phyloP scores from a whole-genome alignment of 2,329 filamentous ascomycete genomes.

The Hypoxylon sp. region DNA sequence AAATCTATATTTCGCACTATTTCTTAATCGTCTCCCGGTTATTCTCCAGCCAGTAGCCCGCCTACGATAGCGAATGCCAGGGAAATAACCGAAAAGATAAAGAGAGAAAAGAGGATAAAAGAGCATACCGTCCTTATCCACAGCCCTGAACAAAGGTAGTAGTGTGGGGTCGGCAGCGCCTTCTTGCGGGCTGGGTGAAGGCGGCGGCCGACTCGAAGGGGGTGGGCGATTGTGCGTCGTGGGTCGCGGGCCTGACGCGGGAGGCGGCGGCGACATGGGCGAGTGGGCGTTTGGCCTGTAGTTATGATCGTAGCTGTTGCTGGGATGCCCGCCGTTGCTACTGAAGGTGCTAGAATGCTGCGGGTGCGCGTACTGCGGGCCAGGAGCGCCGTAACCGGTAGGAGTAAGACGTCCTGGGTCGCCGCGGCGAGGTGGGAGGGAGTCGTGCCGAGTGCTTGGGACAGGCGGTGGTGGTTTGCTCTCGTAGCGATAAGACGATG shows the following conservation, averaged over 20 bases:
- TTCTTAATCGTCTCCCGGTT: not conserved
- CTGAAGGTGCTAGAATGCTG: constrained; percentile 7
- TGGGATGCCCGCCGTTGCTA: constrained; percentile 20
- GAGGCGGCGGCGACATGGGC: constrained; percentile 65
- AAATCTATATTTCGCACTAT: constrained; percentile 7
- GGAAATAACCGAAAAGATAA: not conserved
- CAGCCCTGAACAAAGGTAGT: constrained; percentile 87
- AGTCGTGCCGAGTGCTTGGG: constrained; percentile 53
- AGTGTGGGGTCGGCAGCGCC: constrained; percentile 76
- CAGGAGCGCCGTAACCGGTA: constrained; percentile 24
- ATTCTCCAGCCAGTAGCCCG: not conserved
- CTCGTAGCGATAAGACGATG: constrained; percentile 59
- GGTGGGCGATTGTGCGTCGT: constrained; percentile 64
- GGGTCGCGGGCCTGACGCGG: constrained; percentile 57
- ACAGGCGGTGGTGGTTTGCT: constrained; percentile 61
- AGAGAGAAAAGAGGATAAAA: not conserved
- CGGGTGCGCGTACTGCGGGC: constrained; percentile 23
- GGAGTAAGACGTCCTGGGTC: constrained; percentile 45
- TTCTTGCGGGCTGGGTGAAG: constrained; percentile 69
- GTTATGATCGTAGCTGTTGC: constrained; percentile 28
- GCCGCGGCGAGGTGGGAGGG: constrained; percentile 42
- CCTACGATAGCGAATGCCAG: not conserved
- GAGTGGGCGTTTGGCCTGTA: constrained; percentile 42
- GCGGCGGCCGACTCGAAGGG: constrained; percentile 72
- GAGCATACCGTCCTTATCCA: constrained; percentile 82